A percentile compares a stretch with the other conserved stretches of the same genome.
These are phyloP conservation scores for Suillus decipiens DNA, from an alignment of 768 basidiomycete species.

Conservation along the genomic window DNA sequence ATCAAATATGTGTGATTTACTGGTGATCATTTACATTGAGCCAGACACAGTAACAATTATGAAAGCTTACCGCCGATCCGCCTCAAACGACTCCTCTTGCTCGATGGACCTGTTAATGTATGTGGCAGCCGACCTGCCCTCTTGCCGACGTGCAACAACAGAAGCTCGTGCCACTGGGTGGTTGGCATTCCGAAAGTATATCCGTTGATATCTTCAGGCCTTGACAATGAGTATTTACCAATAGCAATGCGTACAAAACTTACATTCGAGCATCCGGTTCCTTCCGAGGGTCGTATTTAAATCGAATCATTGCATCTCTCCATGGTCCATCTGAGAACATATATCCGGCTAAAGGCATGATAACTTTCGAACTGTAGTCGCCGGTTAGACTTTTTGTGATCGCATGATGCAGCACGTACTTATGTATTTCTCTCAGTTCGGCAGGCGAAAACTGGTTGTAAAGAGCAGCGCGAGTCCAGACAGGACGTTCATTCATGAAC, in stretches of 20 bases:
- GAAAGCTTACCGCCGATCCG: slow-evolving; percentile 32
- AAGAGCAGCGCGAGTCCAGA: slow-evolving; percentile 89
- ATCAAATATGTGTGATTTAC: slow-evolving; percentile 86
- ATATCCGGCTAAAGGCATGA: slow-evolving; percentile 82
- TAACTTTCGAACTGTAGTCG: slow-evolving; percentile 66
- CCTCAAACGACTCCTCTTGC: slow-evolving; percentile 34
- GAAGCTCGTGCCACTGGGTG: slow-evolving; percentile 79
- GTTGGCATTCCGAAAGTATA: slow-evolving; percentile 88
- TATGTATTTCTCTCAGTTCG: slow-evolving; percentile 72
- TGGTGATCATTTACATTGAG: slow-evolving; percentile 23
- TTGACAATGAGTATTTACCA: background rate
- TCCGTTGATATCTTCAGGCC: slow-evolving; percentile 77
- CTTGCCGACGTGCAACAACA: slow-evolving; percentile 62
- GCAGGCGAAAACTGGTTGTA: slow-evolving; percentile 75
- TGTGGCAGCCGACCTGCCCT: slow-evolving; percentile 37
- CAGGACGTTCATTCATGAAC: slow-evolving; percentile 73
- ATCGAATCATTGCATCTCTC: slow-evolving; percentile 84
- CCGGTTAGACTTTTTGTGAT: slow-evolving; percentile 1
- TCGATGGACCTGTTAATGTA: slow-evolving; percentile 33
- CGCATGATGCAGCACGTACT: slow-evolving; percentile 48
- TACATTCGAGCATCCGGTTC: slow-evolving; percentile 76
- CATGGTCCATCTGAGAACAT: slow-evolving; percentile 94
- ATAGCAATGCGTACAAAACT: slow-evolving; percentile 28
- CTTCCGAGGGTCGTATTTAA: slow-evolving; percentile 88
- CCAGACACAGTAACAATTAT: background rate